phyloP scores from a whole-genome alignment of 345 rosid species.

The Syzygium oleosum region DNA sequence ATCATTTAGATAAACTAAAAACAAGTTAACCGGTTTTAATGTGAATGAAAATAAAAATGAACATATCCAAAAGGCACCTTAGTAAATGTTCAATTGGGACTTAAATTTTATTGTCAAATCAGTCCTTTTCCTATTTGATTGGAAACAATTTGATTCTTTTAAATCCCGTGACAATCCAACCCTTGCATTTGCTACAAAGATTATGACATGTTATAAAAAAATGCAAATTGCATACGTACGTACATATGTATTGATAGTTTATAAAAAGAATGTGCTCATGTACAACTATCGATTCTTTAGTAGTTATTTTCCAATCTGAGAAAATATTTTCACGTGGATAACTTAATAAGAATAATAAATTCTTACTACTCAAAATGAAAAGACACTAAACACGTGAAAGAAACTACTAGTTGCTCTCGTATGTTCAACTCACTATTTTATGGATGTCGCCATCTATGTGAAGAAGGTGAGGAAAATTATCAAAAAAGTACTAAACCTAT shows the following conservation, averaged over 20 bases:
- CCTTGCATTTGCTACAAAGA: not conserved
- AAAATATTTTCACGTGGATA: not conserved
- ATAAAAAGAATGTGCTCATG: not conserved
- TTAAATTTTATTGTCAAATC: not conserved
- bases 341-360: not conserved
- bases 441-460: rapidly evolving
- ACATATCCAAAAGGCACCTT: not conserved
- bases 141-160: not conserved
- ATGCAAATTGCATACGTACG: too few species aligned
- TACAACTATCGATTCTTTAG: not conserved
- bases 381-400: not conserved
- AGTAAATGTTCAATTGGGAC: not conserved
- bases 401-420: rapidly evolving
- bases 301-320: not conserved
- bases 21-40: not conserved
- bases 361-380: not conserved
- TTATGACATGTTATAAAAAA: not conserved
- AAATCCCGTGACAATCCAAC: not conserved
- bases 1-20: too few species aligned
- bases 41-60: not conserved
- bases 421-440: not conserved
- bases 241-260: too few species aligned
- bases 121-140: not conserved
- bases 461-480: not conserved
- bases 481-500: not conserved